Base-by-base conservation (phyloP, 306 rosid genomes). In the Acacia melanoxylon region DNA sequence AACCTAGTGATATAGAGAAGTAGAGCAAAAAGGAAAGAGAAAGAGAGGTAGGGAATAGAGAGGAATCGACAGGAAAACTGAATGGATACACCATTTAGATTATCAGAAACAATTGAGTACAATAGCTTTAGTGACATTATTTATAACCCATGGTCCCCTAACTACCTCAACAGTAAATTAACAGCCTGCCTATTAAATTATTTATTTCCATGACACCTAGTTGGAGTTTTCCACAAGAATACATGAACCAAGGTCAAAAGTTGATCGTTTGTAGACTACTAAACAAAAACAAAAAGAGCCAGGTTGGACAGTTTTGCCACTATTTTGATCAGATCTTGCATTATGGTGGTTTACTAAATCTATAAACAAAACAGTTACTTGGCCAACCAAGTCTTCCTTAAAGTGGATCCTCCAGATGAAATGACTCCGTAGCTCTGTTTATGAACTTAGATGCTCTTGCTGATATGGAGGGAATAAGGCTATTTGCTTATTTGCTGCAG, bases 161-260 rank as follows among this genome's bases (percentile, higher is more conserved):
- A 37, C 41, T 37, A 37, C 41, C 41, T 37, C 41, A 37, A 37
- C 5, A 8, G 1, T 6, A 37, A 37, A 6, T 37, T 37, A 37
- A 37, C 16, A 45, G 51, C 51, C 51, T 2, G 16, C 13, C 51
- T 12, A 11, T 11, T 45, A 11, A 10, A 45, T 45, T 12, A 45
- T 45, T 11, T 45, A 45, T 45, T 45, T 45, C 51, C 51, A 45
- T 45, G 13, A 45, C 16, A 45, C 51, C 54, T 79, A 74, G 74
- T 24, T 25, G 6, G 5, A 62, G 25, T 29, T 72, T 68, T 37
- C 68, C 69, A 56, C 40, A 48, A 54, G 58, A 86, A 74, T 69
- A 19, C 33, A 31, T 37, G 77, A 74, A 78, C 13, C 10, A 70
- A 15, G 16, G 46, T 35, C 72, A 67, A 63, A 63, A 63, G 37